These are phyloP conservation scores for Ceratorhiza oryzae-sativae DNA, from an alignment of 1,284 basidiomycete species.

Conservation along the genomic window DNA sequence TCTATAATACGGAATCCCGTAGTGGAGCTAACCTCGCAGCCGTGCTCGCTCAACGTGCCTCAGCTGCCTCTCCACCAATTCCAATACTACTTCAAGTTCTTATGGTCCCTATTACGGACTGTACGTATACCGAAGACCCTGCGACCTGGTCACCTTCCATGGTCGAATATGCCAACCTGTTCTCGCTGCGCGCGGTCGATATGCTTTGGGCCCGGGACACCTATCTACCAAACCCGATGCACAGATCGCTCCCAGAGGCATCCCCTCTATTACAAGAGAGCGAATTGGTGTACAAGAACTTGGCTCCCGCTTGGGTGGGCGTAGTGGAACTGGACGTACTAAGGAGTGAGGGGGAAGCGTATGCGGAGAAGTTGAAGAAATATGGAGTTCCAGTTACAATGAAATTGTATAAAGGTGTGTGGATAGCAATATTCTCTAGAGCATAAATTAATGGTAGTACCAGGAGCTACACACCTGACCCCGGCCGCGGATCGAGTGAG, in stretches of 20 bases:
- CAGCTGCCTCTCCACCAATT: conserved; percentile 58
- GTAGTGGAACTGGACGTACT: conserved; percentile 73
- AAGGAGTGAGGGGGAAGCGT: conserved; percentile 69
- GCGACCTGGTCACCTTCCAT: conserved; percentile 54
- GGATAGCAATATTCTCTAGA: not conserved
- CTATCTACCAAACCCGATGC: conserved; percentile 67
- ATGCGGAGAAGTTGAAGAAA: conserved; percentile 64
- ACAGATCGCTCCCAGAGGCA: conserved; percentile 69
- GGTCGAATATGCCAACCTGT: conserved; percentile 64
- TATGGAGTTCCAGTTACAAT: conserved; percentile 64
- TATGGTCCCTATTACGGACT: conserved; percentile 75
- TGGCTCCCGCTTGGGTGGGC: conserved; percentile 67
- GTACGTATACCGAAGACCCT: conserved; percentile 56
- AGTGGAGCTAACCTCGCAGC: conserved; percentile 75
- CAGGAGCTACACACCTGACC: conserved; percentile 18
- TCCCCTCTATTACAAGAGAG: conserved; percentile 71
- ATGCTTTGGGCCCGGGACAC: conserved; percentile 77
- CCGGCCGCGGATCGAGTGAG: conserved; percentile 20
- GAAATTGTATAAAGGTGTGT: conserved; percentile 59
- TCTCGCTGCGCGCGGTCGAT: conserved; percentile 65
- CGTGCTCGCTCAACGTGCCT: conserved; percentile 69
- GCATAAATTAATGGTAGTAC: not conserved
- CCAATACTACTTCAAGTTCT: conserved; percentile 69
- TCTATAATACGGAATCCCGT: not conserved
- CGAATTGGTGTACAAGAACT: conserved; percentile 58